phyloP scores from a whole-genome alignment of 2,329 filamentous ascomycete genomes.

The Ampelomyces quisqualis region DNA sequence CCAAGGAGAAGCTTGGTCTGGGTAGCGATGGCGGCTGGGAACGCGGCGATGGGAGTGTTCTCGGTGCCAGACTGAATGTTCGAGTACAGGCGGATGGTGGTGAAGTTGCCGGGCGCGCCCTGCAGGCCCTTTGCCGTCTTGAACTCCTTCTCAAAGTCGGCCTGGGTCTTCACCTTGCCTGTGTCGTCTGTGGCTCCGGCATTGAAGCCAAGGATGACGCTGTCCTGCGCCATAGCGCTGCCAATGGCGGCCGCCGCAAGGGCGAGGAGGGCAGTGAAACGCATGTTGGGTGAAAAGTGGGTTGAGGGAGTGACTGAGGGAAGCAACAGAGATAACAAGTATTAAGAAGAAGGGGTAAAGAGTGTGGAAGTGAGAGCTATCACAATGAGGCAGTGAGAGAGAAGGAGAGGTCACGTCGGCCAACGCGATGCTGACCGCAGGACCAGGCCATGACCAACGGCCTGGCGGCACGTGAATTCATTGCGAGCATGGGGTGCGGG shows the following conservation, averaged over 20 bases:
- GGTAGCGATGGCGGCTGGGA: constrained; percentile 39
- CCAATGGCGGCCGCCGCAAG: constrained; percentile 26
- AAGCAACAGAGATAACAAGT: constrained; percentile 3
- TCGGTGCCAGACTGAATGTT: constrained; percentile 68
- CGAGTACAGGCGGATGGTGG: constrained; percentile 69
- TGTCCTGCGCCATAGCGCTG: constrained; percentile 24
- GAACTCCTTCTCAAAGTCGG: constrained; percentile 71
- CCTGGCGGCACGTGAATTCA: constrained; percentile 2
- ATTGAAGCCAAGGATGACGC: constrained; percentile 37
- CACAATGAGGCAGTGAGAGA: constrained; percentile 2
- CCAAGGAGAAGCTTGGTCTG: constrained; percentile 42
- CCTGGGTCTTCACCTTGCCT: constrained; percentile 55
- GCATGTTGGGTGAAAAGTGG: constrained; percentile 17
- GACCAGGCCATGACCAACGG: not conserved
- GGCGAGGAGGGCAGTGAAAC: constrained; percentile 22
- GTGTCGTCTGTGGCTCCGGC: constrained; percentile 34
- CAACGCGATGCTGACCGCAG: not conserved
- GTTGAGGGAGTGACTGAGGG: constrained; percentile 15
- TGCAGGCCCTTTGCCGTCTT: constrained; percentile 61
- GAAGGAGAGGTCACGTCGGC: too few relatives aligned
- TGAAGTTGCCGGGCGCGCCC: constrained; percentile 65
- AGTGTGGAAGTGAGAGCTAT: not conserved
- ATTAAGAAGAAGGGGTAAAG: constrained; percentile 2
- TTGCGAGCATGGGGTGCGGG: constrained; percentile 1
- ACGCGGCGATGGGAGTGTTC: constrained; percentile 60